Percentiles rank a stretch among this genome's conserved stretches.
Evolutionary conservation across 75 land plant genomes (phyloP).

Genomic region (Selaginella moellendorffii): DNA sequence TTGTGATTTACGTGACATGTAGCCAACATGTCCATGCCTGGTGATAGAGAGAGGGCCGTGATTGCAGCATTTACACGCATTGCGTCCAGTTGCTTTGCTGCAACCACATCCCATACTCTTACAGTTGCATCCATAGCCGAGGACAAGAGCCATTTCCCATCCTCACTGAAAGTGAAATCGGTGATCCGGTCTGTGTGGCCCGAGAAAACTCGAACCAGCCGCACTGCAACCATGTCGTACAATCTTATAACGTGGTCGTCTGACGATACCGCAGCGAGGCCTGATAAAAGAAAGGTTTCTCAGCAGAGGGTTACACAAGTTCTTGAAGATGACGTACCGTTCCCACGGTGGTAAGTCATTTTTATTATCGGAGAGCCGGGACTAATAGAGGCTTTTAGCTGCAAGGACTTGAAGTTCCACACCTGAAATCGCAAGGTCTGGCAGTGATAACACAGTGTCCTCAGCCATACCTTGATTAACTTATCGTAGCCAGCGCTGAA

Average conservation of each 20-base stretch:
- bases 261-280: constrained; percentile 68
- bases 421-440: constrained; percentile 37
- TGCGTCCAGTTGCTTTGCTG: constrained; percentile 89
- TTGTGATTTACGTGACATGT: constrained; percentile 88
- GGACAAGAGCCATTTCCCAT: constrained; percentile 91
- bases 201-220: constrained; percentile 75
- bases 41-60: constrained; percentile 78
- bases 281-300: constrained; percentile 29
- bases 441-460: background rate
- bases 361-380: constrained; percentile 52
- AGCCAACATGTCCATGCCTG: constrained; percentile 89
- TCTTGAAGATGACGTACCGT: no score
- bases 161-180: constrained; percentile 92
- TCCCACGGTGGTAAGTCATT: constrained; percentile 55
- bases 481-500: constrained; percentile 90
- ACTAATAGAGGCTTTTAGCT: constrained; percentile 46
- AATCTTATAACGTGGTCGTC: constrained; percentile 67
- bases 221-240: constrained; percentile 57
- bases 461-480: constrained; percentile 87
- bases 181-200: constrained; percentile 93
- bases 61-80: constrained; percentile 59
- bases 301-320: no score
- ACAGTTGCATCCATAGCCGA: constrained; percentile 92
- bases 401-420: constrained; percentile 73
- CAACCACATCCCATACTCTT: constrained; percentile 88